Evolutionary conservation across 257 asterid genomes (phyloP), one percentile per base, ranked within the genome.

Genomic region (Solanum arcanum): DNA sequence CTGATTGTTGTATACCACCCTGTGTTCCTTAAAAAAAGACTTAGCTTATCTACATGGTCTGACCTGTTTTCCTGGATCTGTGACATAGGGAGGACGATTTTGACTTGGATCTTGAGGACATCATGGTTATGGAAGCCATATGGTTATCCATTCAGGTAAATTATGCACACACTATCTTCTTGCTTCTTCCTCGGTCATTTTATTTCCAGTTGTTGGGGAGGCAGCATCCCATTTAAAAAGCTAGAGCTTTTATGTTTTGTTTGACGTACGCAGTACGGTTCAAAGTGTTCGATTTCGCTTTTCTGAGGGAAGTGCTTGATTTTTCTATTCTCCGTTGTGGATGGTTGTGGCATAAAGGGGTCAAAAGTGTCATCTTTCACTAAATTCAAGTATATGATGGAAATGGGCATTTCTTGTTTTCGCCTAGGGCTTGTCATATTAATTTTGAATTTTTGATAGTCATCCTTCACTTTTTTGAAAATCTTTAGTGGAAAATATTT

Each of bases 81-180:
- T 49, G 66, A 18, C 85, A 83, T 93, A 97, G 99, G 95, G 98
- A 95, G 83, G 98, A 94, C 9, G 98, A 92, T 72, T 94, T 97
- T 89, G 98, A 96, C 93, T 89, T 95, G 90, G 99, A 96, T 93
- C 99, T 97, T 46, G 99, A 97, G 92, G 99, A 96, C 89, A 95
- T 97, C 88, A 96, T 97, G 99, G 98, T 97, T 84, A 96, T 96
- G 99, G 99, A 97, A 91, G 99, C 99, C 89, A 95, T 97, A 89
- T 97, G 98, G 99, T 90, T 92, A 86, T 97, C 99, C 82, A 95
- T 97, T 89, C 99, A 96, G 99, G 99, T 97, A 93, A 80, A 49
- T 81, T 81, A 81, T 49, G 29, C 85, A 3, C 41, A 16, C 31
- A 15, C 42, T 29, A 3, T 49, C 12, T 12, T 49, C 39, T 49